Evolutionary conservation across 2,329 filamentous ascomycete species (phyloP).

Genomic region (Botrytis medusae): DNA sequence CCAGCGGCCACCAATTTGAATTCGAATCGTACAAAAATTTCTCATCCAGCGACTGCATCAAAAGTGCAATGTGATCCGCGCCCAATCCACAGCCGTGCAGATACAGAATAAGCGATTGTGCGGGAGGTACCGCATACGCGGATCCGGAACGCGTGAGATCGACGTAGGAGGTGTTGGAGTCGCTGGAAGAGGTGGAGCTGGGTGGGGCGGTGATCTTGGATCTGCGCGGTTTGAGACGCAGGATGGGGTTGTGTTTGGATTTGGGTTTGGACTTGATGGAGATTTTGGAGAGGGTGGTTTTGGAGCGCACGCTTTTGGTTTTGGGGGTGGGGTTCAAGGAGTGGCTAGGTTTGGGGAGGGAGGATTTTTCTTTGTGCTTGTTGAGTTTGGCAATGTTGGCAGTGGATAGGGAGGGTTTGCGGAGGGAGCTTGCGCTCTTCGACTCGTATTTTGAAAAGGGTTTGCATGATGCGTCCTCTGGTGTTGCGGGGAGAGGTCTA

Average conservation of each 20-base stretch:
- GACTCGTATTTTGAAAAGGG: not conserved
- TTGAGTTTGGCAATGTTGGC: slow-evolving; percentile 1
- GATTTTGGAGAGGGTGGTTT: not conserved
- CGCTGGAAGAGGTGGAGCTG: not conserved
- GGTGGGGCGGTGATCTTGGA: not conserved
- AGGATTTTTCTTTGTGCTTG: not conserved
- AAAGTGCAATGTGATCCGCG: not conserved
- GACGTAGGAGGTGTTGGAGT: slow-evolving; percentile 10
- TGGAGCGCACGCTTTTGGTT: not conserved
- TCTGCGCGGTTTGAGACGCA: not conserved
- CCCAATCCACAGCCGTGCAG: not conserved
- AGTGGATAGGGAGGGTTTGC: not conserved
- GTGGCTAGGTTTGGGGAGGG: not conserved
- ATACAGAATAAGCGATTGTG: slow-evolving; percentile 3
- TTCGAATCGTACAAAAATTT: slow-evolving; percentile 11
- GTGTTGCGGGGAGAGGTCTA: not conserved
- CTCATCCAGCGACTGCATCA: not conserved
- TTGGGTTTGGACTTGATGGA: not conserved
- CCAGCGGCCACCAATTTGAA: not conserved
- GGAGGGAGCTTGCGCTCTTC: not conserved
- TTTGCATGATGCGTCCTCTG: not conserved
- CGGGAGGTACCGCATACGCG: not conserved
- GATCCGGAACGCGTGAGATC: not conserved
- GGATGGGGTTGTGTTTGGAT: not conserved
- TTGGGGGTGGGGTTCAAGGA: not conserved